These are phyloP conservation scores for Hydrangea macrophylla DNA, from an alignment of 148 eudicot genomes.

Conservation along the genomic window DNA sequence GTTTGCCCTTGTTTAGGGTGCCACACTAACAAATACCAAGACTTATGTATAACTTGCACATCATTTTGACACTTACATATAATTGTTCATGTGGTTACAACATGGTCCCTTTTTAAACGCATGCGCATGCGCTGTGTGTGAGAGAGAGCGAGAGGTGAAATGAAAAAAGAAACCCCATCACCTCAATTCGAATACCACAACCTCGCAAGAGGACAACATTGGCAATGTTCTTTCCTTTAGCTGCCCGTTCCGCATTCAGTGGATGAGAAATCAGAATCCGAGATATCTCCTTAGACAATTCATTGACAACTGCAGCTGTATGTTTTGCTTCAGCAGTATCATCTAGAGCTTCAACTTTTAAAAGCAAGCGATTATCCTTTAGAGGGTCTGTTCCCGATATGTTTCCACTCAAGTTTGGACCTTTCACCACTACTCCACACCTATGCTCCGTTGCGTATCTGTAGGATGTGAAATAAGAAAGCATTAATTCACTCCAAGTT, in stretches of 20 bases:
- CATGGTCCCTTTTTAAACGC: no score
- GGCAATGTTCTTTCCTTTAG: conserved; percentile 84
- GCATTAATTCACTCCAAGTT: neutral
- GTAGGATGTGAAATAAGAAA: conserved; percentile 12
- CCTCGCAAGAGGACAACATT: conserved; percentile 90
- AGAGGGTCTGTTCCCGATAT: conserved; percentile 98
- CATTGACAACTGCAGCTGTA: conserved; percentile 88
- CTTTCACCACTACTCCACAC: conserved; percentile 97
- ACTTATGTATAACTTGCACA: no score
- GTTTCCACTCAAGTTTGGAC: conserved; percentile 90
- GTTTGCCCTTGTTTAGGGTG: no score
- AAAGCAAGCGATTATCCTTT: conserved; percentile 84
- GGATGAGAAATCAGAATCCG: conserved; percentile 79
- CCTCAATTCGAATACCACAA: conserved; percentile 98
- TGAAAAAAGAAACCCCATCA: conserved; percentile 18
- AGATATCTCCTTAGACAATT: conserved; percentile 87
- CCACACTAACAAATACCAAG: no score
- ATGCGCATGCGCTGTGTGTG: no score
- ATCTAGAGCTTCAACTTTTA: conserved; percentile 79
- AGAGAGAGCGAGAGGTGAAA: neutral
- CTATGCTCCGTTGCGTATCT: conserved; percentile 99
- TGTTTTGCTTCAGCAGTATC: conserved; percentile 84
- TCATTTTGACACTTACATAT: no score
- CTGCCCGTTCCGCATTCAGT: conserved; percentile 64
- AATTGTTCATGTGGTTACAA: no score